Evolutionary conservation across 192 early-diverging fungal species (phyloP).

Genomic region (Umbelopsis ramanniana): DNA sequence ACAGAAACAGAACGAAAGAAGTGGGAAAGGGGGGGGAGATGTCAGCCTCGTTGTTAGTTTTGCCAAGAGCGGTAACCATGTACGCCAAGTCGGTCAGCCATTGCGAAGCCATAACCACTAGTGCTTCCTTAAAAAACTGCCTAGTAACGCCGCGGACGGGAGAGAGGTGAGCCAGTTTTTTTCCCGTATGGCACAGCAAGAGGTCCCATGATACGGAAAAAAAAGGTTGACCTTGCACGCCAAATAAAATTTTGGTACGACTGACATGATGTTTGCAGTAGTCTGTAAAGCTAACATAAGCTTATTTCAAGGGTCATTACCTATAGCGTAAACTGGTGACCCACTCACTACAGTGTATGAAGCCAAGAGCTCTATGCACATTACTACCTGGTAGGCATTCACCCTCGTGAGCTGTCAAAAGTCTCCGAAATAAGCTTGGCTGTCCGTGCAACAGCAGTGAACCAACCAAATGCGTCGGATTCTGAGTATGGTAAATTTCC

Average conservation of each 20-base stretch:
- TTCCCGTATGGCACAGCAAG: background rate
- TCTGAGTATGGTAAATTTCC: background rate
- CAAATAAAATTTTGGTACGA: slow-evolving; percentile 13
- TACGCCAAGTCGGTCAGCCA: background rate
- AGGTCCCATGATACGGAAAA: slow-evolving; percentile 4
- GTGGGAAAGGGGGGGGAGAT: too few species aligned
- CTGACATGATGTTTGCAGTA: slow-evolving; percentile 5
- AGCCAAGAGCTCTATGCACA: background rate
- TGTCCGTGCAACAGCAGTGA: slow-evolving; percentile 14
- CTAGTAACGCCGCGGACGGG: slow-evolving; percentile 6
- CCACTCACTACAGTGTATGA: background rate
- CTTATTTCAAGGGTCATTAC: too few species aligned
- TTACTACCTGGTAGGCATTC: background rate
- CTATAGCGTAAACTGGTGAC: background rate
- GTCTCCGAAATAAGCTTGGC: slow-evolving; percentile 11
- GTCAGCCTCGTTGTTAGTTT: too few species aligned
- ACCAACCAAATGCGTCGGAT: slow-evolving; percentile 20
- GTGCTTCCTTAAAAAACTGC: too few species aligned
- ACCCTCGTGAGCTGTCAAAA: slow-evolving; percentile 21
- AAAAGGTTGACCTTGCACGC: background rate
- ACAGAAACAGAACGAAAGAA: too few species aligned
- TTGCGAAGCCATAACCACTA: background rate
- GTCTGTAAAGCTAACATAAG: background rate
- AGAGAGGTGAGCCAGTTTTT: background rate
- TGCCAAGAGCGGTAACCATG: too few species aligned